Percentiles rank a stretch among this genome's conserved stretches.
Conservation (phyloP, 1,139 yeast genomes). For the Geotrichum reessii region DNA sequence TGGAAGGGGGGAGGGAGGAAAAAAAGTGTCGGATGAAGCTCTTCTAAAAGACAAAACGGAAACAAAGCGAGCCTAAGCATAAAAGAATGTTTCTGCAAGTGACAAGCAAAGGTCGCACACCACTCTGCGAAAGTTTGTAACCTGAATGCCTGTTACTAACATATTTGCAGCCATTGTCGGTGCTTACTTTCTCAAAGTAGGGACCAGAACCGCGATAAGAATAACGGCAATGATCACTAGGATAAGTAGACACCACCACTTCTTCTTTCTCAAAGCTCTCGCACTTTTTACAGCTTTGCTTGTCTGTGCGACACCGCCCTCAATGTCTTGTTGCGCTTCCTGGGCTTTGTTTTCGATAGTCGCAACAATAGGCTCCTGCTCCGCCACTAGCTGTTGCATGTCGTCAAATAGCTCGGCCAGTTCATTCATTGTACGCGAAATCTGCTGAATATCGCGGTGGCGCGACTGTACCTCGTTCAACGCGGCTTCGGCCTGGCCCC, state of each 20-base stretch:
- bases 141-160: neutral
- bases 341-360: conserved; percentile 77
- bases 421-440: conserved; percentile 94
- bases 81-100: neutral
- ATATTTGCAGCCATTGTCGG: neutral
- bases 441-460: conserved; percentile 90
- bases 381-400: conserved; percentile 94
- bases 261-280: conserved; percentile 85
- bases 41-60: neutral
- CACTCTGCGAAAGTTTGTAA: neutral
- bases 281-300: conserved; percentile 86
- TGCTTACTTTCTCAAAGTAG: conserved; percentile 34
- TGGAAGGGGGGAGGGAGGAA: neutral
- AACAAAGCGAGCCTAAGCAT: neutral
- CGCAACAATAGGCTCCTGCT: conserved; percentile 86
- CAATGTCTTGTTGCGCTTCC: conserved; percentile 83
- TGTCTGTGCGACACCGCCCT: conserved; percentile 92
- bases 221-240: conserved; percentile 60
- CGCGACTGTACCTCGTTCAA: conserved; percentile 93
- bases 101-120: neutral
- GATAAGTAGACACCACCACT: conserved; percentile 78
- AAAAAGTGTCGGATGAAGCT: neutral
- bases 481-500: conserved; percentile 96
- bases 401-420: conserved; percentile 91
- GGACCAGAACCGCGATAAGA: conserved; percentile 54